A percentile compares a stretch with the other conserved stretches of the same genome.
phyloP scores from a whole-genome alignment of 192 early-diverging fungal genomes.

The Coemansia sp. region DNA sequence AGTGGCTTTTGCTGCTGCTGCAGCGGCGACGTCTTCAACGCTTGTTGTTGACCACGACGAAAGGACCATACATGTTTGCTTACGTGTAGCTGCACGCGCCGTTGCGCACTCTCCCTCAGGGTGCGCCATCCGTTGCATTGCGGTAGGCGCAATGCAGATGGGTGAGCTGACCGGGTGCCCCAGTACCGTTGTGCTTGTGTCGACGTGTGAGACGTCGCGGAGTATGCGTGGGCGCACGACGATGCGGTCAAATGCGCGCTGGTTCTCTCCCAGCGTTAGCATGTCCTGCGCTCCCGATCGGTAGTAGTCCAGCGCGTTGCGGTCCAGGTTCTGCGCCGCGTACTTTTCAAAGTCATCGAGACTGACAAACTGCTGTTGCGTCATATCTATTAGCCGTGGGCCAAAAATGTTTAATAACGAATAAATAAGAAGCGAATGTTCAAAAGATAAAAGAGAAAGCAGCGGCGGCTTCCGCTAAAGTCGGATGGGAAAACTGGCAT shows the following conservation, averaged over 20 bases:
- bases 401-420: neutral
- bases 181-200: conserved; percentile 60
- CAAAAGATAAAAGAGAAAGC: too few relatives aligned
- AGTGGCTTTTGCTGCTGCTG: conserved; percentile 7
- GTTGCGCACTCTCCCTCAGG: conserved; percentile 67
- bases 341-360: conserved; percentile 53
- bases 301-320: conserved; percentile 56
- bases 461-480: too few relatives aligned
- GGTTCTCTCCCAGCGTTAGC: conserved; percentile 51
- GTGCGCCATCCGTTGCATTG: conserved; percentile 72
- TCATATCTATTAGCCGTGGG: neutral
- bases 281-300: conserved; percentile 57
- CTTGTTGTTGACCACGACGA: conserved; percentile 63
- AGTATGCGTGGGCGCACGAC: conserved; percentile 65
- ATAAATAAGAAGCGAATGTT: neutral
- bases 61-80: conserved; percentile 54
- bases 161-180: conserved; percentile 60
- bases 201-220: conserved; percentile 65
- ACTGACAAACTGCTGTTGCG: conserved; percentile 17
- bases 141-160: conserved; percentile 78
- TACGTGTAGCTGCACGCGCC: conserved; percentile 49
- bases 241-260: conserved; percentile 48
- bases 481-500: too few relatives aligned
- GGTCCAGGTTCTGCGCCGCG: conserved; percentile 31
- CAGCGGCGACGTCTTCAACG: conserved; percentile 63